phyloP scores from a whole-genome alignment of 2,329 filamentous ascomycete species.

The Ascochyta clinopodiicola region DNA sequence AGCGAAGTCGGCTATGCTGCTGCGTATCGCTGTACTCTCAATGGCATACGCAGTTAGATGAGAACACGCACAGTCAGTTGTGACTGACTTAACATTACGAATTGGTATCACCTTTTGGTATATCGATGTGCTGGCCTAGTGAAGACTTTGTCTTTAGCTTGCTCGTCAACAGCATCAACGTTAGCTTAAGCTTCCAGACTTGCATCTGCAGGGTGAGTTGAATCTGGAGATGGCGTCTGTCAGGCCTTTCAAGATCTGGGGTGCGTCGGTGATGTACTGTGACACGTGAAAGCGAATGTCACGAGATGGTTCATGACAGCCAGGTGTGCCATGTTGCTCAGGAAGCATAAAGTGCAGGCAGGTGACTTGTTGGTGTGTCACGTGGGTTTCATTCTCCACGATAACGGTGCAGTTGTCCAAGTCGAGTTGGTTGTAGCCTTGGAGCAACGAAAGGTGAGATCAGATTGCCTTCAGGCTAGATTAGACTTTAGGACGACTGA shows the following conservation, averaged over 20 bases:
- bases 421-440: not conserved
- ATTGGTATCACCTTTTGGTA: not conserved
- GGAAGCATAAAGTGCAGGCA: not conserved
- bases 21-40: not conserved
- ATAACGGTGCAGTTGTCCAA: not conserved
- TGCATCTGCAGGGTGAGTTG: conserved; percentile 11
- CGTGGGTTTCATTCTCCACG: conserved; percentile 4
- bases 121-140: not conserved
- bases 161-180: not conserved
- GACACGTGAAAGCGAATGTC: conserved; percentile 1
- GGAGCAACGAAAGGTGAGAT: not conserved
- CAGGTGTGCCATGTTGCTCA: not conserved
- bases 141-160: not conserved
- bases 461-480: not conserved
- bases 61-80: not conserved
- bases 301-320: not conserved
- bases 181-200: conserved; percentile 6
- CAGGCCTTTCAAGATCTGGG: conserved; percentile 1
- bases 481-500: not conserved
- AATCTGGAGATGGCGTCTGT: conserved; percentile 5
- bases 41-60: not conserved
- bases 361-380: not conserved
- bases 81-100: not conserved
- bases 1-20: not conserved
- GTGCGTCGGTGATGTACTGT: not conserved